Conservation (phyloP, 1,284 basidiomycete genomes). For the Thecaphora frezii region DNA sequence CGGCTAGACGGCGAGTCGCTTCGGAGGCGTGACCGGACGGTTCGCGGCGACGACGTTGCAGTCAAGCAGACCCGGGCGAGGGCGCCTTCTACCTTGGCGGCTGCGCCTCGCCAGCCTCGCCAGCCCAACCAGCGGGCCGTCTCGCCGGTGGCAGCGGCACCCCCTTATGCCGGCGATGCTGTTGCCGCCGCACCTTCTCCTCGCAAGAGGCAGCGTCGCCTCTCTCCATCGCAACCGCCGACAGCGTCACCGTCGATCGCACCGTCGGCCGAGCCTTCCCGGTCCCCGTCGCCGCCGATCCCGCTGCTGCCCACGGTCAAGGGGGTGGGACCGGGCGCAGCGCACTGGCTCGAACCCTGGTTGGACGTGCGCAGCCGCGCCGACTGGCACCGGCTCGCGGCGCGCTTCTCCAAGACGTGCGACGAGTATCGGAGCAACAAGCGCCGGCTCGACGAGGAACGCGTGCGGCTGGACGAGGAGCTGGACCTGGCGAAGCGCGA, state of each 20-base stretch:
- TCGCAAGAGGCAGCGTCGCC: neutral
- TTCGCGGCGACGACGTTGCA: neutral
- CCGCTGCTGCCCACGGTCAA: conserved; percentile 8
- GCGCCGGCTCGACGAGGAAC: conserved; percentile 18
- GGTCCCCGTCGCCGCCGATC: conserved; percentile 4
- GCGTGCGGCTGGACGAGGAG: conserved; percentile 18
- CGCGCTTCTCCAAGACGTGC: conserved; percentile 28
- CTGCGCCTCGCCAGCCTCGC: neutral
- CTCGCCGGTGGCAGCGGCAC: no score
- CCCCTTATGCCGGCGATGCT: neutral
- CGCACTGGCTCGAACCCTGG: conserved; percentile 39
- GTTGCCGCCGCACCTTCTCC: neutral
- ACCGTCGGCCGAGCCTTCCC: neutral
- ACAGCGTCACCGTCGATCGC: neutral
- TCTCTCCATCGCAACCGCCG: neutral
- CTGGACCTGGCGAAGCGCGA: conserved; percentile 14
- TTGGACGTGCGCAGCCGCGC: conserved; percentile 24
- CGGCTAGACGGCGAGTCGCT: neutral
- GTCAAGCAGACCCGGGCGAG: neutral
- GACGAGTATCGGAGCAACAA: conserved; percentile 21
- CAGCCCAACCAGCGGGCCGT: neutral
- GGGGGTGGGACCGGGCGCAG: conserved; percentile 32
- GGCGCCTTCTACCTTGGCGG: neutral
- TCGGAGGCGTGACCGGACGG: neutral
- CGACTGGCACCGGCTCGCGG: conserved; percentile 32